These are phyloP conservation scores for Trichomonas vaginalis DNA, from an alignment of 208 protist genomes.

Conservation along the genomic window DNA sequence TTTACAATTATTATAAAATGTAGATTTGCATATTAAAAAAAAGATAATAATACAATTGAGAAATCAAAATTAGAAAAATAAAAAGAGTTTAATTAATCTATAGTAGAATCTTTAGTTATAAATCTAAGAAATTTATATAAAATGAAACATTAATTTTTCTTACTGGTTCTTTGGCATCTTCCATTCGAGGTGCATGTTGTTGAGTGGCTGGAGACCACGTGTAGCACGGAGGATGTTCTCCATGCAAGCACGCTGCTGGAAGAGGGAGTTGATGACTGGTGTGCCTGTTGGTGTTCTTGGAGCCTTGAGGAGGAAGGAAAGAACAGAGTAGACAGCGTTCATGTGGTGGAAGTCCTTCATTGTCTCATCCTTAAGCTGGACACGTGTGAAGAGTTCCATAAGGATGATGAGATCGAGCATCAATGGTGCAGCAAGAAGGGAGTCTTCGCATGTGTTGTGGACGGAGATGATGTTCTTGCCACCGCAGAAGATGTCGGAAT, in stretches of 20 bases:
- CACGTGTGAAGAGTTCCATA: conserved; percentile 74
- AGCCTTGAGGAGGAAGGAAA: conserved; percentile 37
- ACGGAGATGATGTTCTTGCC: conserved; percentile 64
- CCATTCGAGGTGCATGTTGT: conserved; percentile 43
- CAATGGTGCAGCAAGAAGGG: conserved; percentile 83
- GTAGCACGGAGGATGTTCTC: conserved; percentile 81
- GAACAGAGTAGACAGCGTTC: background rate
- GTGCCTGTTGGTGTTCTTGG: conserved; percentile 66
- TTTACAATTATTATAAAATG: no score
- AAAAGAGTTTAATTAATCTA: no score
- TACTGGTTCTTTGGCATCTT: background rate
- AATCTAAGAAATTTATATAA: no score
- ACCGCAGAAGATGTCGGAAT: conserved; percentile 88
- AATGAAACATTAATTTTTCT: no score
- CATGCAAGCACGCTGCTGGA: conserved; percentile 71
- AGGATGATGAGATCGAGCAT: conserved; percentile 90
- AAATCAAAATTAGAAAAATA: no score
- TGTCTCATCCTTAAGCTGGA: conserved; percentile 42
- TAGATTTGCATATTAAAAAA: no score
- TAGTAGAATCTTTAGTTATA: no score
- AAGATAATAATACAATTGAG: no score
- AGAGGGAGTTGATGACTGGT: conserved; percentile 88
- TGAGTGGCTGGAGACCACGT: conserved; percentile 71
- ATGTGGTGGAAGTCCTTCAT: conserved; percentile 7
- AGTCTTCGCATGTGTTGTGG: conserved; percentile 96